Evolutionary conservation across 2,329 filamentous ascomycete genomes (phyloP).

Genomic region (Fusarium floridanum): DNA sequence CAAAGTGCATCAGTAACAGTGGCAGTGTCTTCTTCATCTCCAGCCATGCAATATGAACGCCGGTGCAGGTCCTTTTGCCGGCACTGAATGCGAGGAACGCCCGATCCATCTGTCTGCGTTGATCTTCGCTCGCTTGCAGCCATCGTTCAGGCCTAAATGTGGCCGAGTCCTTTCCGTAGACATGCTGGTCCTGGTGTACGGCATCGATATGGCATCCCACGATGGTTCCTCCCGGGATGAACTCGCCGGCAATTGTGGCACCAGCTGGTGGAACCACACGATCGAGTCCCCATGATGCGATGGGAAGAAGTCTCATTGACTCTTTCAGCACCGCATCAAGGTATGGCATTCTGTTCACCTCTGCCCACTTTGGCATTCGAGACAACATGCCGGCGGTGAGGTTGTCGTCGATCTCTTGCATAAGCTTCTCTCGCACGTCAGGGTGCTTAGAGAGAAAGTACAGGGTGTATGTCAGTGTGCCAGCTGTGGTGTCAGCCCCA

Average conservation of each 20-base stretch:
- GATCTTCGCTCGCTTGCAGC: background rate
- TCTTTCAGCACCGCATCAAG: background rate
- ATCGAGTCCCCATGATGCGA: background rate
- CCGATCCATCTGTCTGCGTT: background rate
- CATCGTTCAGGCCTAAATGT: background rate
- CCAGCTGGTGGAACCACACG: background rate
- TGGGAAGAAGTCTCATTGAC: background rate
- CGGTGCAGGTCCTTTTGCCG: background rate
- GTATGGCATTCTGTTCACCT: background rate
- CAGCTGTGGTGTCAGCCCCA: background rate
- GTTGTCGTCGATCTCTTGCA: background rate
- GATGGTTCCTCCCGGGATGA: background rate
- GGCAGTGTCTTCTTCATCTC: background rate
- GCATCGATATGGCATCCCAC: background rate
- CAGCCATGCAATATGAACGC: background rate
- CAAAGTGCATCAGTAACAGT: background rate
- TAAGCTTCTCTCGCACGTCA: background rate
- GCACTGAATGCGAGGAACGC: background rate
- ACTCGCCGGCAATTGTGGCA: background rate
- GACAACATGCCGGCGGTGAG: background rate
- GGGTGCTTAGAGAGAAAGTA: background rate
- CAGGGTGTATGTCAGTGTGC: background rate
- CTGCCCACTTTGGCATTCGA: background rate
- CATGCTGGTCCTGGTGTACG: background rate
- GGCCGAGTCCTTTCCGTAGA: background rate